Base-by-base conservation (phyloP, 352 stramenopile species). In the Phytophthora europaea region DNA sequence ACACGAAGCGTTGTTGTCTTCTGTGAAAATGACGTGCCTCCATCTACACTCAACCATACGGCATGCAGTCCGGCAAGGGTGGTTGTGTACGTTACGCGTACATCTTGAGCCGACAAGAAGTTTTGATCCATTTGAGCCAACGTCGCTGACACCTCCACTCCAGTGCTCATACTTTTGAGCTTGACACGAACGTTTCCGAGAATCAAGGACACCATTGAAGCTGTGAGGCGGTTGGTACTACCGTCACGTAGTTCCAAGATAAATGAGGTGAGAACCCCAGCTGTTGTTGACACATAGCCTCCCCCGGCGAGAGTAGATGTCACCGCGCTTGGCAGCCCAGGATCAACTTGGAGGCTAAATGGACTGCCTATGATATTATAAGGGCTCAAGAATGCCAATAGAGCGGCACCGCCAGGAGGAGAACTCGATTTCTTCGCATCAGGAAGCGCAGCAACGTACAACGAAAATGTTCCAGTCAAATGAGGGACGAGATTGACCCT, bases 311-410 rank as follows among this genome's bases (percentile, higher is more conserved):
- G 47, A n/a, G 79, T 89, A 13, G 81, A 83, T 26, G 61, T 74
- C 6, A 26, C 34, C 9, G 74, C 64, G 6, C 68, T 76, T 28
- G 80, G 67, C 13, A 12, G 26, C 36, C 85, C 83, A 38, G 83
- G 79, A 10, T 76, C 52, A 31, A 92, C 75, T 23, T 73, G 51
- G 20, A 93, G 48, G 18, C 70, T 68, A 33, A 92, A 91, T 6
- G 84, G 84, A 61, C 73, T 87, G 4, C 69, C 52, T 13, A 65
- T 62, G 40, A 92, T 86, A 40, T 77, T 78, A 50, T 75, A 85
- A 15, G 74, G 57, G 36, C 60, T 40, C 43, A 90, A 70, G 51
- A 82, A 87, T 15, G 62, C n/a, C 5, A 70, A 70, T 26, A 85
- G 45, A 1, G 76, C 72, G 18, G 66, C 59, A 7, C 65, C 59